Base-by-base conservation (phyloP, 1,284 basidiomycete genomes). In the Trametes sp. region DNA sequence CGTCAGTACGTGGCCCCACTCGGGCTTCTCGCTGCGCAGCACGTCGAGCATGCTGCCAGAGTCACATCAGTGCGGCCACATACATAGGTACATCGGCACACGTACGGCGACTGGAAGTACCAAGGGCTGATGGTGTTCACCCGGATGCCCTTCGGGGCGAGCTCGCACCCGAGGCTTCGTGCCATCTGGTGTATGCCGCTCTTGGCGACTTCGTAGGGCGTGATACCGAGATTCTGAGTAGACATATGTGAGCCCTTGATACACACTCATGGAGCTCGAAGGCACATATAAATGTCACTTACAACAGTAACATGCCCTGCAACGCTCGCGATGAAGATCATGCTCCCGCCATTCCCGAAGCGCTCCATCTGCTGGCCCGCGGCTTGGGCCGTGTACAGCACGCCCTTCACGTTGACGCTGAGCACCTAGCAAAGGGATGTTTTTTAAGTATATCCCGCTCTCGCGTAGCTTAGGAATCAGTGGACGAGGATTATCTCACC, bases 321-420 rank as follows among this genome's bases (percentile, higher is more conserved):
- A 90, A 96, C 94, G 61, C 91, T 94, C 13, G 91, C 93, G 67
- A 95, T 88, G 63, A 94, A 76, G 63, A 94, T 84, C 66, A 96
- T 93, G 69, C 92, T 94, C 0, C 93, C 94, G 8, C 82, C 81
- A 16, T 81, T 84, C 3, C 85, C 84, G 66, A 89, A 91, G 35
- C 86, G 82, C 23, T 73, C 78, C 90, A 93, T 94, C 76, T 92
- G 87, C 62, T 86, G 81, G 2, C 91, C 93, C 4, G 88, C 92
- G 0, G 90, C 90, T 73, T 93, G 91, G 2, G 90, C 90, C 6
- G 91, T 90, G 70, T 87, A 89, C 62, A 94, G 77, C 29, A 90
- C 90, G 1, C 93, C 93, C 50, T 85, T 87, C 49, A 87, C 84
- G 76, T 95, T 94, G 60, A 95, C 87, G 59, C 84, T 83, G 70